Percentiles rank a stretch among this genome's conserved stretches.
phyloP scores from a whole-genome alignment of 1,284 basidiomycete genomes.

The Cutaneotrichosporon spelunceum region DNA sequence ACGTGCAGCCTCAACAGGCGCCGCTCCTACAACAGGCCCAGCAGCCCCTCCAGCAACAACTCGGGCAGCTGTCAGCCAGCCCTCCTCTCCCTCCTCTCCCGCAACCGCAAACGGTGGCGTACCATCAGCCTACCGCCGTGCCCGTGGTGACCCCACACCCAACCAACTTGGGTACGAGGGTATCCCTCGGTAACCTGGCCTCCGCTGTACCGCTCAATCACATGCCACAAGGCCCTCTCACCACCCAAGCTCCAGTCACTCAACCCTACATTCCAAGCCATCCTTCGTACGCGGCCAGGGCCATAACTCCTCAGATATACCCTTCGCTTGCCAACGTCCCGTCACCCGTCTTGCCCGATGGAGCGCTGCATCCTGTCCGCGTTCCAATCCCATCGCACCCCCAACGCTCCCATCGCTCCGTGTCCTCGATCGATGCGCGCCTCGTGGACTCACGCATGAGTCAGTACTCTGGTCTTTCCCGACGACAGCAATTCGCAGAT shows the following conservation, averaged over 20 bases:
- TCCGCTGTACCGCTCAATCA: not conserved
- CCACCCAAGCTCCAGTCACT: not conserved
- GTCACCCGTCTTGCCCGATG: not conserved
- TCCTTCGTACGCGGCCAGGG: not conserved
- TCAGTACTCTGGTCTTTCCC: not conserved
- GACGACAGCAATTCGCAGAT: not conserved
- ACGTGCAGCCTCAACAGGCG: not conserved
- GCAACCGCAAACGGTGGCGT: not conserved
- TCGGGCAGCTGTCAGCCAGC: not conserved
- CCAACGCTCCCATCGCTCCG: not conserved
- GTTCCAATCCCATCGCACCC: not conserved
- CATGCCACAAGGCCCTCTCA: not conserved
- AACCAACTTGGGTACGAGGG: not conserved
- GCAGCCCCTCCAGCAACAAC: not conserved
- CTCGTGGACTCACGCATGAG: not conserved
- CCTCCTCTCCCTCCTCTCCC: not conserved
- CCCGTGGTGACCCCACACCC: not conserved
- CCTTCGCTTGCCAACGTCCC: not conserved
- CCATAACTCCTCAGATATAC: constrained; percentile 1
- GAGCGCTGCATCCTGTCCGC: not conserved
- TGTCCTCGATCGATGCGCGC: not conserved
- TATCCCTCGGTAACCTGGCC: not conserved
- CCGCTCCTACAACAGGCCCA: not conserved
- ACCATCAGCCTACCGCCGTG: not conserved
- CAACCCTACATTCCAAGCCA: not conserved